Evolutionary conservation across 306 rosid species (phyloP).

Genomic region (Prinsepia uniflora): DNA sequence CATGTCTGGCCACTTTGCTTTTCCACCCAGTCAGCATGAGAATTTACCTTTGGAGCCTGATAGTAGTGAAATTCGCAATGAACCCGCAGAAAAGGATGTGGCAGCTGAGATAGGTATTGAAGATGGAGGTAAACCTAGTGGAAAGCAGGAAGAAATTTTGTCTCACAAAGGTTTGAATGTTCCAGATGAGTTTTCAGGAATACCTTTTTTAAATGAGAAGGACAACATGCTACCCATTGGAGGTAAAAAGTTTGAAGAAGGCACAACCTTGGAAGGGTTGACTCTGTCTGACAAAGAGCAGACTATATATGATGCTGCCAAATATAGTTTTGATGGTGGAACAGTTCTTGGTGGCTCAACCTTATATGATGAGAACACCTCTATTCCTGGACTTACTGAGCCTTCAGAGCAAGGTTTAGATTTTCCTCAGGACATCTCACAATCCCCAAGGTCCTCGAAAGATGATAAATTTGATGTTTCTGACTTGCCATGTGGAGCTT

Average conservation of each 20-base stretch:
- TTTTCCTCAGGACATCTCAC: conserved; percentile 37
- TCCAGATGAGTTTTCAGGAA: conserved; percentile 56
- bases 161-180: conserved; percentile 46
- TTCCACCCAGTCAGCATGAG: conserved; percentile 81
- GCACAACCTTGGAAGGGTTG: conserved; percentile 47
- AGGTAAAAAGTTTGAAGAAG: conserved; percentile 65
- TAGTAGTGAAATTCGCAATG: conserved; percentile 37
- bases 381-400: conserved; percentile 36
- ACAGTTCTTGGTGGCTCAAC: conserved; percentile 37
- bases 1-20: conserved; percentile 86
- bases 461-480: conserved; percentile 38
- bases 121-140: conserved; percentile 43
- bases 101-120: conserved; percentile 40
- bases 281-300: conserved; percentile 51
- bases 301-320: conserved; percentile 44
- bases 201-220: conserved; percentile 50
- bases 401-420: conserved; percentile 42
- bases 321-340: conserved; percentile 49
- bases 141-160: conserved; percentile 61
- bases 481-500: conserved; percentile 81
- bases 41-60: conserved; percentile 74
- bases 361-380: conserved; percentile 41
- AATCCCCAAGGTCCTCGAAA: conserved; percentile 35
- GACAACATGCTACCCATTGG: conserved; percentile 42
- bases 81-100: conserved; percentile 40